Evolutionary conservation across 1,284 basidiomycete species (phyloP).

Genomic region (Cutaneotrichosporon spelunceum): DNA sequence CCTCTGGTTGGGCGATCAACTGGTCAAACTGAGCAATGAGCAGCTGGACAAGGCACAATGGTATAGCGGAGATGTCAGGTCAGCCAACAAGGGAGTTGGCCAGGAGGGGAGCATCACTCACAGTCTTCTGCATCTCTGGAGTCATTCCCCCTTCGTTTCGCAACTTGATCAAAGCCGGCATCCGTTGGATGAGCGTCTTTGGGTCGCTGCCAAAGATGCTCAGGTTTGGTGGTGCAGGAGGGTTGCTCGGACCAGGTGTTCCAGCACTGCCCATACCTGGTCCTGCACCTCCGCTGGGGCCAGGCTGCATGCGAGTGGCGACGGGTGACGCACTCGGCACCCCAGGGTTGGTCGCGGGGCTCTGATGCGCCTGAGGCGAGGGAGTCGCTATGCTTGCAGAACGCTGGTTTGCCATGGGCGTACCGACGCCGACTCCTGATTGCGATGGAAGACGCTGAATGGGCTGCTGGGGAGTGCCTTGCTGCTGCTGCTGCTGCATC

Average conservation of each 20-base stretch:
- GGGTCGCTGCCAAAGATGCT: constrained; percentile 20
- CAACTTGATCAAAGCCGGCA: constrained; percentile 25
- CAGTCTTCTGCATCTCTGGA: constrained; percentile 23
- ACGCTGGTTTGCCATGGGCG: constrained; percentile 16
- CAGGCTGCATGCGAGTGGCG: constrained; percentile 22
- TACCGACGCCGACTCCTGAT: constrained; percentile 14
- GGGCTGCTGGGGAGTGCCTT: constrained; percentile 19
- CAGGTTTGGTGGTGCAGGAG: constrained; percentile 4
- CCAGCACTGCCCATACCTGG: constrained; percentile 16
- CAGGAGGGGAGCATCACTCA: constrained; percentile 5
- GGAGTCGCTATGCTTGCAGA: constrained; percentile 18
- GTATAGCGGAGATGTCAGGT: not conserved
- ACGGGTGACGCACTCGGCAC: constrained; percentile 23
- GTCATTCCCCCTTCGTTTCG: constrained; percentile 20
- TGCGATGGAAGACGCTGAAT: constrained; percentile 17
- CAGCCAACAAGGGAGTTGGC: not conserved
- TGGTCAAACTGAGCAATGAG: constrained; percentile 22
- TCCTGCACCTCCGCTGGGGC: constrained; percentile 21
- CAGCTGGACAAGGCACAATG: not conserved
- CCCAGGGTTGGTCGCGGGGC: constrained; percentile 17
- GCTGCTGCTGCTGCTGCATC: constrained; percentile 15
- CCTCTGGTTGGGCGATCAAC: constrained; percentile 21
- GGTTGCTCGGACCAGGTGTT: constrained; percentile 10
- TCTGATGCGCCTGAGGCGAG: constrained; percentile 22
- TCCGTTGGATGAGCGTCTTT: constrained; percentile 18